Conservation (phyloP, 192 early-diverging fungal species). For the Coemansia sp. region DNA sequence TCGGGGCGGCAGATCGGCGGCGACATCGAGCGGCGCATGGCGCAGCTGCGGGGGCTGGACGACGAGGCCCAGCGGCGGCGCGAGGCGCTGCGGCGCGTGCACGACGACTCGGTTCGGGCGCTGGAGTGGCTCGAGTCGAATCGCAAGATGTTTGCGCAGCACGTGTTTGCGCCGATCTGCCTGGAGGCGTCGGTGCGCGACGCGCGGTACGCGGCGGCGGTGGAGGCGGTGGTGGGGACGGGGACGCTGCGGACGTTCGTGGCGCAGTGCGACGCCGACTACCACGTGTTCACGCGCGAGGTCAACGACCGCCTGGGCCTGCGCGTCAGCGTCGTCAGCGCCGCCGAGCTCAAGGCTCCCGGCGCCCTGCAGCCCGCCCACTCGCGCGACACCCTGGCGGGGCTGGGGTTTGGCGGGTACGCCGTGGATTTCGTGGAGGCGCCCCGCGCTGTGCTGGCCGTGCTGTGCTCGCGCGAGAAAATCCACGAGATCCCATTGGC, state of each 20-base stretch:
- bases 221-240: constrained; percentile 60
- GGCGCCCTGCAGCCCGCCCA: constrained; percentile 13
- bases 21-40: constrained; percentile 35
- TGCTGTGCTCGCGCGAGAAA: constrained; percentile 61
- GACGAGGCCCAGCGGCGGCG: constrained; percentile 59
- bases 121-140: constrained; percentile 71
- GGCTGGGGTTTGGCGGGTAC: constrained; percentile 74
- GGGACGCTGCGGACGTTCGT: constrained; percentile 74
- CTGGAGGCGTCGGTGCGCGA: constrained; percentile 74
- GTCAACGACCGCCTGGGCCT: constrained; percentile 62
- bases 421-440: constrained; percentile 75
- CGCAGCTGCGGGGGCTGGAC: constrained; percentile 61
- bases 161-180: constrained; percentile 72
- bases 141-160: constrained; percentile 60
- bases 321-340: constrained; percentile 60
- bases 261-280: constrained; percentile 76
- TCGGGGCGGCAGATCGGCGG: constrained; percentile 18
- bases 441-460: constrained; percentile 60
- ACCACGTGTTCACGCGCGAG: constrained; percentile 64
- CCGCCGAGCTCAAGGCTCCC: background rate
- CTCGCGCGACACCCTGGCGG: constrained; percentile 32
- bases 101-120: constrained; percentile 61
- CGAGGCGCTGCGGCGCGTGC: constrained; percentile 48
- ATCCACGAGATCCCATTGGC: constrained; percentile 61
- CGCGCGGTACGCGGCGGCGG: constrained; percentile 57